Percentiles rank a stretch among this genome's conserved stretches.
Conservation (phyloP, 2,329 filamentous ascomycete genomes). For the Akanthomyces muscarius region DNA sequence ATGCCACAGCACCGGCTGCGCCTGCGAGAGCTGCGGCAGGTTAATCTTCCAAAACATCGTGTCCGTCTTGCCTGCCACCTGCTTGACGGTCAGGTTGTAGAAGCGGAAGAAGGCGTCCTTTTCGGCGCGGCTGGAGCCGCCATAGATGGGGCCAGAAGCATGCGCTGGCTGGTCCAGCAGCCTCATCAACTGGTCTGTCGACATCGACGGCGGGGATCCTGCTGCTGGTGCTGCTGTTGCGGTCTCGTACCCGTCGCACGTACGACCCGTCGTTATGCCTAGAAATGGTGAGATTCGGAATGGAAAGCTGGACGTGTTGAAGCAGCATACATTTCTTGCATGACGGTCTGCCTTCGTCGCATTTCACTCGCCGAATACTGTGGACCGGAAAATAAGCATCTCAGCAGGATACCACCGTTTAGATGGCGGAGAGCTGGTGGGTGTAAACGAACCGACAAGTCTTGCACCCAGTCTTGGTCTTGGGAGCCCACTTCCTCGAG, state of each 20-base stretch:
- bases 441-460: slow-evolving; percentile 12
- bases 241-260: slow-evolving; percentile 4
- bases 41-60: slow-evolving; percentile 12
- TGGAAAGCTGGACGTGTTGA: not conserved
- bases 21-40: slow-evolving; percentile 13
- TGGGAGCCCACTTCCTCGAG: slow-evolving; percentile 12
- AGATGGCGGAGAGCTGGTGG: not conserved
- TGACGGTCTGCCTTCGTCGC: slow-evolving; percentile 9
- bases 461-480: slow-evolving; percentile 14
- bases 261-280: slow-evolving; percentile 5
- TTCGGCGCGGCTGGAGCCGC: slow-evolving; percentile 7
- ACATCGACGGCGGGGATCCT: not conserved
- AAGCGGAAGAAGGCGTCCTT: slow-evolving; percentile 16
- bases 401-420: not conserved
- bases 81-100: slow-evolving; percentile 11
- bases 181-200: not conserved
- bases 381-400: not conserved
- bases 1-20: slow-evolving; percentile 8
- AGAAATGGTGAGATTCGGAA: not conserved
- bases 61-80: slow-evolving; percentile 11
- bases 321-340: slow-evolving; percentile 10
- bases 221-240: not conserved
- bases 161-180: slow-evolving; percentile 5
- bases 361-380: slow-evolving; percentile 10
- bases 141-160: slow-evolving; percentile 6